These are phyloP conservation scores for Penicillium sp. DNA, from an alignment of 2,329 filamentous ascomycete species.

Conservation along the genomic window DNA sequence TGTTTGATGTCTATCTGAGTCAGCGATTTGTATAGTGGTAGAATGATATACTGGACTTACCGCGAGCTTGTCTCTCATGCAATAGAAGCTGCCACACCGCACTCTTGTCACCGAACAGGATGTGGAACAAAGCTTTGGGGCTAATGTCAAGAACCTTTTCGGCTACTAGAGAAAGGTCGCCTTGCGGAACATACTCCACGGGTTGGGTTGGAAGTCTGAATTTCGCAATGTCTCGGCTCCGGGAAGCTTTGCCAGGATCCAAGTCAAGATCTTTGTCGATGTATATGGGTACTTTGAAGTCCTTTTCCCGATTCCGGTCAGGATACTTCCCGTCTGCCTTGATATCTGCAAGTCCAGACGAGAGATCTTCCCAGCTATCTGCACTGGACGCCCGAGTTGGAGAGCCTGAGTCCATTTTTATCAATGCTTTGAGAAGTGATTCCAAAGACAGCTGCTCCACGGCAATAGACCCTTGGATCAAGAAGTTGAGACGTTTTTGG, in stretches of 20 bases:
- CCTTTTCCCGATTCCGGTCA: slow-evolving; percentile 44
- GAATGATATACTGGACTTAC: slow-evolving; percentile 30
- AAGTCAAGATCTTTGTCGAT: slow-evolving; percentile 63
- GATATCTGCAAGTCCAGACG: slow-evolving; percentile 57
- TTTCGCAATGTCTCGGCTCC: slow-evolving; percentile 60
- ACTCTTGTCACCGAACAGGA: slow-evolving; percentile 94
- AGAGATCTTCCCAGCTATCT: slow-evolving; percentile 90
- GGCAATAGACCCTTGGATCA: slow-evolving; percentile 77
- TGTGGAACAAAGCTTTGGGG: slow-evolving; percentile 91
- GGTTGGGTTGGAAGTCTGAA: slow-evolving; percentile 80
- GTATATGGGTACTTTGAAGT: slow-evolving; percentile 60
- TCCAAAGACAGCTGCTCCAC: slow-evolving; percentile 69
- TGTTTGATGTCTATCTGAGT: slow-evolving; percentile 67
- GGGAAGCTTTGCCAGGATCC: slow-evolving; percentile 36
- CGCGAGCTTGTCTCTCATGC: slow-evolving; percentile 73
- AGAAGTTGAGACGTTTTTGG: slow-evolving; percentile 78
- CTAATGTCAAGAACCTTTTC: slow-evolving; percentile 87
- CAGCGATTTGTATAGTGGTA: slow-evolving; percentile 15
- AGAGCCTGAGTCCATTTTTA: slow-evolving; percentile 69
- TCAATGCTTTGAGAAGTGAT: slow-evolving; percentile 69
- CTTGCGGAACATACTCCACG: slow-evolving; percentile 79
- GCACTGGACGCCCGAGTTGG: slow-evolving; percentile 68
- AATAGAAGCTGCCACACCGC: slow-evolving; percentile 91
- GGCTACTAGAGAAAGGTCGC: slow-evolving; percentile 72
- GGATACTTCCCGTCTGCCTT: slow-evolving; percentile 46